phyloP scores from a whole-genome alignment of 805 yeast genomes.

The Kazachstania martiniae region DNA sequence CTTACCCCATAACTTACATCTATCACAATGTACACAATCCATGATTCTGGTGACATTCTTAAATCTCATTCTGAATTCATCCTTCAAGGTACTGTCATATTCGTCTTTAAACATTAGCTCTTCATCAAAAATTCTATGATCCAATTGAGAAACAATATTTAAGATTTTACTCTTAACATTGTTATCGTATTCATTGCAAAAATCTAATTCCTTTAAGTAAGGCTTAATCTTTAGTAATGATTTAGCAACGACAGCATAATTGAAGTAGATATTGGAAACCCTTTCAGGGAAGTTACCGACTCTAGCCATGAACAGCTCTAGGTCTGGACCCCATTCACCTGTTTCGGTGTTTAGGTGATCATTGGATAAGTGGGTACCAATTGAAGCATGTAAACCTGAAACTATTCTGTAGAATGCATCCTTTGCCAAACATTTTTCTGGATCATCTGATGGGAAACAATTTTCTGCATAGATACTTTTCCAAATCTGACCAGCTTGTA shows the following conservation, averaged over 20 bases:
- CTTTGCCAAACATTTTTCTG: conserved; percentile 68
- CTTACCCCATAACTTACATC: conserved; percentile 97
- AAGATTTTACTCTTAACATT: conserved; percentile 36
- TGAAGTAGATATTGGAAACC: conserved; percentile 79
- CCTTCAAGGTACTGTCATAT: conserved; percentile 44
- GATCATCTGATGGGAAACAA: conserved; percentile 52
- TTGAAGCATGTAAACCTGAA: conserved; percentile 92
- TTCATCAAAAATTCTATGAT: conserved; percentile 38
- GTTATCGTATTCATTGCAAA: conserved; percentile 36
- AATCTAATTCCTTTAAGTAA: conserved; percentile 40
- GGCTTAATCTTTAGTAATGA: conserved; percentile 61
- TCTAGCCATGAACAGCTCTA: conserved; percentile 71
- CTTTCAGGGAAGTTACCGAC: conserved; percentile 89
- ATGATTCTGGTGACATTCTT: conserved; percentile 81
- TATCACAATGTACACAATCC: conserved; percentile 97
- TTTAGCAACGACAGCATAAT: conserved; percentile 78
- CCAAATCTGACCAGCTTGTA: conserved; percentile 90
- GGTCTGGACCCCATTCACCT: conserved; percentile 76
- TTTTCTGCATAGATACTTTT: conserved; percentile 83
- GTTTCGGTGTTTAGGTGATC: conserved; percentile 65
- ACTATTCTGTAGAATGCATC: conserved; percentile 76
- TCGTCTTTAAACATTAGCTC: conserved; percentile 38
- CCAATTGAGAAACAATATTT: conserved; percentile 29
- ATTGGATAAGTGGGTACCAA: conserved; percentile 83
- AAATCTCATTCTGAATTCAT: conserved; percentile 78